phyloP scores from a whole-genome alignment of 2,329 filamentous ascomycete species.

The Emmonsiellopsis sp. region DNA sequence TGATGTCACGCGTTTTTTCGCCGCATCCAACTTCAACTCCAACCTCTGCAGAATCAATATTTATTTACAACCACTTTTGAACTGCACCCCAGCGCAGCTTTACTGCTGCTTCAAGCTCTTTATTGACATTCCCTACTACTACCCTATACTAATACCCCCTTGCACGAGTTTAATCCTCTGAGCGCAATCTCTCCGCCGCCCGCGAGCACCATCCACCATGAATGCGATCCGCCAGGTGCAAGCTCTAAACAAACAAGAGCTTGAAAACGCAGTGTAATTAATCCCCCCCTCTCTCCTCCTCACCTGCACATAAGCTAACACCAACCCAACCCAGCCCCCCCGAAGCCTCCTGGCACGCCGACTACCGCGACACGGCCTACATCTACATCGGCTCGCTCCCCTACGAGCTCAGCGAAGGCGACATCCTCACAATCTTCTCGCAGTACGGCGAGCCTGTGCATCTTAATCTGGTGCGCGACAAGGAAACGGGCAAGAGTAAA shows the following conservation, averaged over 20 bases:
- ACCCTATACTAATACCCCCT: no score
- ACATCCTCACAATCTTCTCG: constrained; percentile 91
- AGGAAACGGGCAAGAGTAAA: constrained; percentile 88
- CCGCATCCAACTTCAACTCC: not conserved
- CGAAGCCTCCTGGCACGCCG: constrained; percentile 89
- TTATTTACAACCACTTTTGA: not conserved
- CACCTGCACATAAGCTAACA: not conserved
- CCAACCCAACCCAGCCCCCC: constrained; percentile 48
- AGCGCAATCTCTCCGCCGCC: no score
- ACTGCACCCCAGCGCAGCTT: no score
- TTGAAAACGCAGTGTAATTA: constrained; percentile 67
- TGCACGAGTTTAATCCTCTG: no score
- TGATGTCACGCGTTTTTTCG: constrained; percentile 11
- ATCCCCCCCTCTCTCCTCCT: no score
- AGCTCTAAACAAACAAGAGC: constrained; percentile 85
- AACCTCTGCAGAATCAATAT: not conserved
- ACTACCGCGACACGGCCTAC: constrained; percentile 96
- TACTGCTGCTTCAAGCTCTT: no score
- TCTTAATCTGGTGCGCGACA: constrained; percentile 85
- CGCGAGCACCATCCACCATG: constrained; percentile 47
- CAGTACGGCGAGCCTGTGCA: constrained; percentile 94
- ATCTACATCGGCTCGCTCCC: constrained; percentile 92
- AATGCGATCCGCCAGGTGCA: constrained; percentile 90
- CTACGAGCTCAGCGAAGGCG: constrained; percentile 87
- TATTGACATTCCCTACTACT: no score